Evolutionary conservation across 148 eudicot species (phyloP).

Genomic region (Bassia scoparia): DNA sequence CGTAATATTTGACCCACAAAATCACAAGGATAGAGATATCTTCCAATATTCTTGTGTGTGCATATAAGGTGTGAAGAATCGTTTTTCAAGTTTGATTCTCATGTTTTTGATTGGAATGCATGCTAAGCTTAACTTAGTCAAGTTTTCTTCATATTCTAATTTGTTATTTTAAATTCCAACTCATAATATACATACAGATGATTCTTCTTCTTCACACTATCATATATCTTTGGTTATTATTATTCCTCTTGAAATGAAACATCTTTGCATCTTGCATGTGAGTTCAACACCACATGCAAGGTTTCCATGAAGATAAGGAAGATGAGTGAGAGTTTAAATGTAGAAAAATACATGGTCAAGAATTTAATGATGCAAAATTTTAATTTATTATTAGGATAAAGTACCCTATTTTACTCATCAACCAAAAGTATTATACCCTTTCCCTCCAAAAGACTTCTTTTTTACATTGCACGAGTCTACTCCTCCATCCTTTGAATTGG

Average conservation of each 20-base stretch:
- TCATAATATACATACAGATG: background rate
- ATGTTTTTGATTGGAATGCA: slow-evolving; percentile 13
- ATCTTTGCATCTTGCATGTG: slow-evolving; percentile 5
- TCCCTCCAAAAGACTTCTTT: no score
- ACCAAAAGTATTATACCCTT: background rate
- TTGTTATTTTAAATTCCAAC: background rate
- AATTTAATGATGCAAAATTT: no score
- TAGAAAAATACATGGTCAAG: background rate
- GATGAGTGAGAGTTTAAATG: background rate
- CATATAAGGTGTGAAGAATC: slow-evolving; percentile 5
- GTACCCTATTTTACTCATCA: background rate
- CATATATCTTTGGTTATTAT: background rate
- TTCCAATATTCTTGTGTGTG: slow-evolving; percentile 24
- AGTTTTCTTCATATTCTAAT: background rate
- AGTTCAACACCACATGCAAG: background rate
- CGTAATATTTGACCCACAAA: slow-evolving; percentile 46
- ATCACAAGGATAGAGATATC: slow-evolving; percentile 45
- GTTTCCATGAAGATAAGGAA: background rate
- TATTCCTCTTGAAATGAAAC: background rate
- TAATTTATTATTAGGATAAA: no score
- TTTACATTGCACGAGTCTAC: no score
- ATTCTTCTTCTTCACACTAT: background rate
- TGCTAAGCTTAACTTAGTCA: background rate
- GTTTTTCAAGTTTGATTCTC: slow-evolving; percentile 25
- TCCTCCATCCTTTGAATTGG: no score